Conservation (phyloP, 371 early-diverging fungal genomes). For the Homolaphlyctis polyrhiza region DNA sequence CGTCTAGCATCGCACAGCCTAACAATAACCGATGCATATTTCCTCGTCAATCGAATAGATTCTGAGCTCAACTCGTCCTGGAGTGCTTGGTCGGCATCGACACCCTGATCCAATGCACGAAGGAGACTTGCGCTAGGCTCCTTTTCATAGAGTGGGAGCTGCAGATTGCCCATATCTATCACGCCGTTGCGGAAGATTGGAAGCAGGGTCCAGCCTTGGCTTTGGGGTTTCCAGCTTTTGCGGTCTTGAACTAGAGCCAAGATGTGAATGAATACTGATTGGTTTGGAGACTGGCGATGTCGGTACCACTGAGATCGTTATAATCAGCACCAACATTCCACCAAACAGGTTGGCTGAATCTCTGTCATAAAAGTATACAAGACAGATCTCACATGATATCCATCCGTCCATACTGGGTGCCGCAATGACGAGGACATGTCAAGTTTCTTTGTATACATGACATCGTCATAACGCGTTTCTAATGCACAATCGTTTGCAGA, state of each 20-base stretch:
- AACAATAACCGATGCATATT: not conserved
- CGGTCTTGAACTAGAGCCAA: not conserved
- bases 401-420: not conserved
- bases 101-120: not conserved
- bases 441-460: not conserved
- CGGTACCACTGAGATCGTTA: not conserved
- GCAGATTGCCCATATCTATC: not conserved
- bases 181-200: not conserved
- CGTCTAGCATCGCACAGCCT: slow-evolving; percentile 2
- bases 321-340: not conserved
- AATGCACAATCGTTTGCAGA: too few relatives aligned
- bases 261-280: not conserved
- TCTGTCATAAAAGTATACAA: not conserved
- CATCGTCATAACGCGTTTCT: slow-evolving; percentile 1
- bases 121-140: not conserved
- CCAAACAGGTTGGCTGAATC: too few relatives aligned
- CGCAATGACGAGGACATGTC: not conserved
- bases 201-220: slow-evolving; percentile 1
- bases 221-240: not conserved
- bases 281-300: not conserved
- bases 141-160: not conserved
- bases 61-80: not conserved
- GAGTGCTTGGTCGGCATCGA: not conserved
- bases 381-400: not conserved
- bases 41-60: not conserved